Conservation (phyloP, 192 early-diverging fungal species). For the Coemansia sp. region DNA sequence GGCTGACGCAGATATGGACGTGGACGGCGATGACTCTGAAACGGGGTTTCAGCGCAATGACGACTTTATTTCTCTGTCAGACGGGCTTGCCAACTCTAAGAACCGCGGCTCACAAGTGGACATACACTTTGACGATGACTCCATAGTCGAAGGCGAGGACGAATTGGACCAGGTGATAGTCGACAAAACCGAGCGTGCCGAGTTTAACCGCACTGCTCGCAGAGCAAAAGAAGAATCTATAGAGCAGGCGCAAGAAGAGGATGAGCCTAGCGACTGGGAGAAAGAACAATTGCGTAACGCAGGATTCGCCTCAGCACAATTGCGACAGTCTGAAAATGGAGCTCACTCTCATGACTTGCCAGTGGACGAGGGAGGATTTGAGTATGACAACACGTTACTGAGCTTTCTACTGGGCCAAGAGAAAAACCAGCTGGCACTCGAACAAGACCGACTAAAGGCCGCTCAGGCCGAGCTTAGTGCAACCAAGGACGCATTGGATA, state of each 20-base stretch:
- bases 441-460: slow-evolving; percentile 25
- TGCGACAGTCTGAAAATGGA: not conserved
- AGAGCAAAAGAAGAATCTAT: slow-evolving; percentile 38
- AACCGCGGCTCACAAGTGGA: slow-evolving; percentile 1
- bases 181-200: slow-evolving; percentile 38
- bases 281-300: slow-evolving; percentile 49
- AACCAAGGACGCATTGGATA: slow-evolving; percentile 15
- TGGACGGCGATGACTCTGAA: slow-evolving; percentile 7
- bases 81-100: slow-evolving; percentile 17
- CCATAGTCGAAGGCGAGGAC: slow-evolving; percentile 34
- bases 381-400: slow-evolving; percentile 33
- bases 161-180: slow-evolving; percentile 35
- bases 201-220: slow-evolving; percentile 20
- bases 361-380: slow-evolving; percentile 25
- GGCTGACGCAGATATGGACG: slow-evolving; percentile 7
- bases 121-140: slow-evolving; percentile 11
- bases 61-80: slow-evolving; percentile 35
- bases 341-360: slow-evolving; percentile 5
- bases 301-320: slow-evolving; percentile 16
- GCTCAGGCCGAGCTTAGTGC: slow-evolving; percentile 16
- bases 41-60: not conserved
- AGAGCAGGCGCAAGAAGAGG: slow-evolving; percentile 34
- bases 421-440: slow-evolving; percentile 28
- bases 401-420: slow-evolving; percentile 43
- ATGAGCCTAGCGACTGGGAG: slow-evolving; percentile 52